Evolutionary conservation across 2,329 filamentous ascomycete species (phyloP).

Genomic region (Venturiaceae sp.): DNA sequence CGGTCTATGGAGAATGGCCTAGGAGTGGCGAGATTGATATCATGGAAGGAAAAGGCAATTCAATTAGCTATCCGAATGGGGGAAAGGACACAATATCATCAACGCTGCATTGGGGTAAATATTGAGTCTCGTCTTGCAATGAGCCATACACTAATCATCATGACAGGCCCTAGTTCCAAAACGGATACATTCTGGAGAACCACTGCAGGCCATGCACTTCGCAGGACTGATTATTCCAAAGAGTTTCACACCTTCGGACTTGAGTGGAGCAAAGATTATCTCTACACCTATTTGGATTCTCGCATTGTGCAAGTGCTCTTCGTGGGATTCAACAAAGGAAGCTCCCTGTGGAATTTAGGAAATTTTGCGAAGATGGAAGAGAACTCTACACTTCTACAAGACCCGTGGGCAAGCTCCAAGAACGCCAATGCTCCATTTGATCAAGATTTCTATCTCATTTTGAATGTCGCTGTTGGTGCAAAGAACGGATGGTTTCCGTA

Average conservation of each 20-base stretch:
- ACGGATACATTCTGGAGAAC: constrained; percentile 21
- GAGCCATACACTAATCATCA: constrained; percentile 3
- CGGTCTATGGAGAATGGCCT: constrained; percentile 35
- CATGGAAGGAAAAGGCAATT: constrained; percentile 40
- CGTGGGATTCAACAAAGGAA: constrained; percentile 46
- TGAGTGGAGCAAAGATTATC: constrained; percentile 43
- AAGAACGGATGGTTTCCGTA: constrained; percentile 10
- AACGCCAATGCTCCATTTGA: constrained; percentile 28
- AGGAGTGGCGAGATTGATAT: constrained; percentile 46
- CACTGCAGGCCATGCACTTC: constrained; percentile 16
- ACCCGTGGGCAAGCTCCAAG: constrained; percentile 44
- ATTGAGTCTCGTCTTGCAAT: constrained; percentile 24
- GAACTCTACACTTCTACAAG: constrained; percentile 27
- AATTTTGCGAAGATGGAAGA: constrained; percentile 22
- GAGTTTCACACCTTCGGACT: constrained; percentile 43
- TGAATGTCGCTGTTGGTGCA: constrained; percentile 26
- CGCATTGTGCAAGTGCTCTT: constrained; percentile 59
- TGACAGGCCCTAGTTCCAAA: neutral
- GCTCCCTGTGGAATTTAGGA: constrained; percentile 27
- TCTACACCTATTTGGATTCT: constrained; percentile 44
- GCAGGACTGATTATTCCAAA: constrained; percentile 25
- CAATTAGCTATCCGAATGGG: constrained; percentile 28
- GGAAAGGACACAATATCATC: constrained; percentile 42
- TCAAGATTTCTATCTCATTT: constrained; percentile 30
- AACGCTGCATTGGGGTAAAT: constrained; percentile 40